Evolutionary conservation across 805 yeast species (phyloP).

Genomic region (Starmera amethionina): DNA sequence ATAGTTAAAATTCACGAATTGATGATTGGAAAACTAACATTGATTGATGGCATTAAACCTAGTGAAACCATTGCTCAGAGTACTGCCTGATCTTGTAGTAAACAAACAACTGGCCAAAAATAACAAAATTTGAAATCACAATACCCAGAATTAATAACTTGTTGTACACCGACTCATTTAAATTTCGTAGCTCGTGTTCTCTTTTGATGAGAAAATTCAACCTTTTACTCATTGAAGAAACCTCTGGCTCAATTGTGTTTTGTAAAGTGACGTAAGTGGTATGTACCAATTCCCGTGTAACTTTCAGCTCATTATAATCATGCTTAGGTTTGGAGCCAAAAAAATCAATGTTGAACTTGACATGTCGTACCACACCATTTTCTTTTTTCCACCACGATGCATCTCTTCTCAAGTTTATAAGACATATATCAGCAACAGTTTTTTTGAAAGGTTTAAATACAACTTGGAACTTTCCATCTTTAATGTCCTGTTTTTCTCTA

Average conservation of each 20-base stretch:
- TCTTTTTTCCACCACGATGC: constrained; percentile 22
- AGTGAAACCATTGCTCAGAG: too few relatives aligned
- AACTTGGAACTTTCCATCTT: constrained; percentile 3
- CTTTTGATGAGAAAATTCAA: constrained; percentile 4
- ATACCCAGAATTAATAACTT: constrained; percentile 4
- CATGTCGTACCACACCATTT: constrained; percentile 8
- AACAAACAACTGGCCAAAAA: constrained; percentile 6
- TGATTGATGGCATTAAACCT: too few relatives aligned
- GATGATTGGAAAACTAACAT: too few relatives aligned
- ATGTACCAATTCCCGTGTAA: background rate
- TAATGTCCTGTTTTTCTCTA: constrained; percentile 2
- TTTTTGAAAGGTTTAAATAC: constrained; percentile 5
- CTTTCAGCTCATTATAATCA: constrained; percentile 1
- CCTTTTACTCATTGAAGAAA: constrained; percentile 1
- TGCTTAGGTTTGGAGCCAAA: constrained; percentile 4
- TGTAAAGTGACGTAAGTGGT: background rate
- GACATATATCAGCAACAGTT: background rate
- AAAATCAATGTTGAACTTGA: background rate
- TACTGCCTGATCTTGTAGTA: background rate
- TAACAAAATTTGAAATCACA: constrained; percentile 4
- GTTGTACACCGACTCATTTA: constrained; percentile 11
- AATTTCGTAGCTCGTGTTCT: constrained; percentile 10
- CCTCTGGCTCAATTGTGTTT: background rate
- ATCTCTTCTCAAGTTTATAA: constrained; percentile 17
- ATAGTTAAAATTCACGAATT: too few relatives aligned